Percentiles rank a stretch among this genome's conserved stretches.
Conservation (phyloP, 2,329 filamentous ascomycete species). For the Harringtonia lauricola region DNA sequence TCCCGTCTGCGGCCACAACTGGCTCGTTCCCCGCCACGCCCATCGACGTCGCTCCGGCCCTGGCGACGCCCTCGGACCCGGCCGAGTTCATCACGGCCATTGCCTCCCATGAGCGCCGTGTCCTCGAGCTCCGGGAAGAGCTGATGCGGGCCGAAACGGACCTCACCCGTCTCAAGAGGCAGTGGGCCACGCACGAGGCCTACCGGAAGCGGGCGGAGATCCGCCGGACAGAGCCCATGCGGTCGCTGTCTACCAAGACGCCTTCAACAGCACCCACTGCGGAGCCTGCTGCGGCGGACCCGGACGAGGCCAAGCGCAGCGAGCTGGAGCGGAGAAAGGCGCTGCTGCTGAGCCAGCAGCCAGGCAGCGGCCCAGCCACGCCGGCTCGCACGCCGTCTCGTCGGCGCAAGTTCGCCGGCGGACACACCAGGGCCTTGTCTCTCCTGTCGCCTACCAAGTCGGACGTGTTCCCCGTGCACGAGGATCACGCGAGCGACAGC, state of each 20-base stretch:
- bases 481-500: slow-evolving; percentile 31
- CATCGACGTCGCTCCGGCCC: slow-evolving; percentile 26
- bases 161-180: slow-evolving; percentile 65
- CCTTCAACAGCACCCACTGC: background rate
- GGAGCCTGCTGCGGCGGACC: background rate
- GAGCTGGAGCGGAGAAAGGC: slow-evolving; percentile 68
- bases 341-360: slow-evolving; percentile 41
- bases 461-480: slow-evolving; percentile 24
- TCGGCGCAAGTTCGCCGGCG: slow-evolving; percentile 58
- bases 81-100: slow-evolving; percentile 76
- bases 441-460: slow-evolving; percentile 61
- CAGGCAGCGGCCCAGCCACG: slow-evolving; percentile 18
- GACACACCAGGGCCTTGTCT: slow-evolving; percentile 58
- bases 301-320: slow-evolving; percentile 26
- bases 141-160: slow-evolving; percentile 72
- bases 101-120: slow-evolving; percentile 80
- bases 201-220: slow-evolving; percentile 63
- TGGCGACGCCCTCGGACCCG: slow-evolving; percentile 39
- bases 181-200: slow-evolving; percentile 70
- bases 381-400: slow-evolving; percentile 28
- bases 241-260: slow-evolving; percentile 23
- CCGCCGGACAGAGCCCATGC: slow-evolving; percentile 50
- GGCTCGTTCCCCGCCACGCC: slow-evolving; percentile 40
- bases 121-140: slow-evolving; percentile 86
- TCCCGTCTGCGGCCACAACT: slow-evolving; percentile 30